A percentile compares a stretch with the other conserved stretches of the same genome.
Conservation (phyloP, 352 stramenopile species). For the Phytophthora macrochlamydospora region DNA sequence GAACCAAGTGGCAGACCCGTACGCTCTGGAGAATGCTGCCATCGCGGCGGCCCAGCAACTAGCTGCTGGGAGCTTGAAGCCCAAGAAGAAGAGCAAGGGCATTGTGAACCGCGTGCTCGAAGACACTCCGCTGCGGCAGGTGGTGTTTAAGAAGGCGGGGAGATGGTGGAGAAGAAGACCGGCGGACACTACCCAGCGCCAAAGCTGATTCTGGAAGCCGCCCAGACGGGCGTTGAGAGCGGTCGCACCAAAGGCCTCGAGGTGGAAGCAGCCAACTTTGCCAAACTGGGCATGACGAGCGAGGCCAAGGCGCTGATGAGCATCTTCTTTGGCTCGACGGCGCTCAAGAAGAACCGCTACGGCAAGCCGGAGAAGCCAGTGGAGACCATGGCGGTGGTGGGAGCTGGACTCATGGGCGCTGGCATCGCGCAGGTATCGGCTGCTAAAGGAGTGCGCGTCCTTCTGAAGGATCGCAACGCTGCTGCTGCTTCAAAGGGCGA, state of each 20-base stretch:
- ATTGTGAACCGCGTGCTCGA: conserved; percentile 92
- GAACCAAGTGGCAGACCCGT: conserved; percentile 93
- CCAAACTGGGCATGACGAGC: conserved; percentile 94
- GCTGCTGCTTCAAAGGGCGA: conserved; percentile 81
- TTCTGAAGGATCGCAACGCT: conserved; percentile 97
- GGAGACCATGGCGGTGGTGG: conserved; percentile 95
- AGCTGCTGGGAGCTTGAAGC: conserved; percentile 91
- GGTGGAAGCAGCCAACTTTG: conserved; percentile 95
- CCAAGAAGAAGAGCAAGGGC: conserved; percentile 91
- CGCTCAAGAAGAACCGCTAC: conserved; percentile 98
- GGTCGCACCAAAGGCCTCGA: conserved; percentile 85
- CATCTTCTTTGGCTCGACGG: conserved; percentile 98
- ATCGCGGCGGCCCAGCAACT: conserved; percentile 91
- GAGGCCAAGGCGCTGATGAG: conserved; percentile 97
- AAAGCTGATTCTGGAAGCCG: conserved; percentile 93
- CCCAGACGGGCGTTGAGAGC: conserved; percentile 88
- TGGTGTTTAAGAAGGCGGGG: conserved; percentile 95
- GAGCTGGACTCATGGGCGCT: conserved; percentile 98
- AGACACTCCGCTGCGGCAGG: conserved; percentile 92
- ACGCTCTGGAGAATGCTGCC: conserved; percentile 91
- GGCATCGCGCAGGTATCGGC: conserved; percentile 97
- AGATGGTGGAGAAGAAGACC: conserved; percentile 98
- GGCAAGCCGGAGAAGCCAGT: conserved; percentile 86
- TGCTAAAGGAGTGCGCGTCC: conserved; percentile 94
- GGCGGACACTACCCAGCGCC: conserved; percentile 97